phyloP scores from a whole-genome alignment of 306 rosid species.

The Coriaria nepalensis region DNA sequence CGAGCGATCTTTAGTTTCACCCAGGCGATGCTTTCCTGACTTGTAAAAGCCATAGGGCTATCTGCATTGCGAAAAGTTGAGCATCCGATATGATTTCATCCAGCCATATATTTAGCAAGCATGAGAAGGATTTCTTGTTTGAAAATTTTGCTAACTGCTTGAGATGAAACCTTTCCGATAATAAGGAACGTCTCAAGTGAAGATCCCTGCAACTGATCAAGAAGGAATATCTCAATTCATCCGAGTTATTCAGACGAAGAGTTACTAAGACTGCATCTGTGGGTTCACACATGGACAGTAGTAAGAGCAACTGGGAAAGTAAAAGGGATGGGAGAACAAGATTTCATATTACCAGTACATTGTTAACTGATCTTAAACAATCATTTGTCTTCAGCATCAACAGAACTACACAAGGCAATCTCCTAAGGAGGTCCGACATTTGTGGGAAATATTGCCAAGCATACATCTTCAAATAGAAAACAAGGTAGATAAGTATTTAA shows the following conservation, averaged over 20 bases:
- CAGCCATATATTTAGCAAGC: conserved; percentile 38
- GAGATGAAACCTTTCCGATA: conserved; percentile 78
- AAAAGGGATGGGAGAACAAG: too few species aligned
- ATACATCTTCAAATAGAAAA: too few species aligned
- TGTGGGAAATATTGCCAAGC: conserved; percentile 83
- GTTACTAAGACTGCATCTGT: too few species aligned
- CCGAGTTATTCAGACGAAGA: too few species aligned
- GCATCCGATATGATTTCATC: conserved; percentile 51
- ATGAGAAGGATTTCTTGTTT: conserved; percentile 41
- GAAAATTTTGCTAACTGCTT: conserved; percentile 60
- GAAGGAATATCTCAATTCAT: too few species aligned
- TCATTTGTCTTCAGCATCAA: conserved; percentile 97
- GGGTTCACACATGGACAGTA: too few species aligned
- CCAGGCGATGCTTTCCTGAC: conserved; percentile 36
- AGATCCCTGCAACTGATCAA: conserved; percentile 78
- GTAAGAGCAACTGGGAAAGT: too few species aligned
- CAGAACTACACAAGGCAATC: conserved; percentile 83
- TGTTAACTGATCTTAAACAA: conserved; percentile 85
- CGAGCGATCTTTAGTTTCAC: conserved; percentile 28
- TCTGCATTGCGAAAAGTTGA: conserved; percentile 58
- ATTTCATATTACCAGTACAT: conserved; percentile 83
- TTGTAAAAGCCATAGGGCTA: conserved; percentile 62
- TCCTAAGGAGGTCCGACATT: conserved; percentile 85
- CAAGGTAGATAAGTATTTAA: too few species aligned
- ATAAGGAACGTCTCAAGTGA: conserved; percentile 69